Conservation (phyloP, 2,329 filamentous ascomycete species). For the Colletotrichum liriopes region DNA sequence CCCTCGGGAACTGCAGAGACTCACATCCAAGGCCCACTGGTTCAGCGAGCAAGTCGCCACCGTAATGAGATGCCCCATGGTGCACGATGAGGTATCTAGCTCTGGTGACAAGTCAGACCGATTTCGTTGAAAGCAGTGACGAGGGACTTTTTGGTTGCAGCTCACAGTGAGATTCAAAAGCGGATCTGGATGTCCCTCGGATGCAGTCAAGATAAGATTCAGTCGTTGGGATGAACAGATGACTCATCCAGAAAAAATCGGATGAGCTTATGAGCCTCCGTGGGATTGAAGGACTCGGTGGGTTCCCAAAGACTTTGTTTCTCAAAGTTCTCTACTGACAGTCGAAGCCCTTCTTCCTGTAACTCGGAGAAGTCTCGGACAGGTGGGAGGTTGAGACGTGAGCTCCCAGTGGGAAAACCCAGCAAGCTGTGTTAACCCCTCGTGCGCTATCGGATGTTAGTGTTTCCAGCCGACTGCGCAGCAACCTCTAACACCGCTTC, state of each 20-base stretch:
- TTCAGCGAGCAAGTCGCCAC: conserved; percentile 56
- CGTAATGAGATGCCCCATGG: conserved; percentile 48
- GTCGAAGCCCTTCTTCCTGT: background rate
- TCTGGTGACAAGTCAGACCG: background rate
- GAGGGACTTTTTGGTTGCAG: background rate
- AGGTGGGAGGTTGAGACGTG: conserved; percentile 21
- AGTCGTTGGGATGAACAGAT: conserved; percentile 22
- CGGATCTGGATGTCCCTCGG: background rate
- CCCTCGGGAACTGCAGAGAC: background rate
- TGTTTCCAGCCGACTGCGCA: rapidly evolving
- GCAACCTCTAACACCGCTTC: conserved; percentile 17
- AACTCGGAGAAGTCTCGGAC: conserved; percentile 18
- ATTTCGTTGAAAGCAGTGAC: background rate
- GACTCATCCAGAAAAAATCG: conserved; percentile 24
- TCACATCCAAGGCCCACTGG: conserved; percentile 64
- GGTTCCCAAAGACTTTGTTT: background rate
- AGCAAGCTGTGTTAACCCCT: conserved; percentile 19
- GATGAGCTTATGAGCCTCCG: background rate
- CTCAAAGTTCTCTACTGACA: background rate
- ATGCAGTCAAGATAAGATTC: conserved; percentile 24
- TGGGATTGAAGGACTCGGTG: background rate
- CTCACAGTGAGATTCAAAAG: background rate
- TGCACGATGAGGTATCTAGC: background rate
- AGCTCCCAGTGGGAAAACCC: conserved; percentile 14
- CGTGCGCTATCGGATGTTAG: conserved; percentile 26